Percentiles rank a stretch among this genome's conserved stretches.
Evolutionary conservation across 2,329 filamentous ascomycete species (phyloP).

Genomic region (Ophiostoma sp.): DNA sequence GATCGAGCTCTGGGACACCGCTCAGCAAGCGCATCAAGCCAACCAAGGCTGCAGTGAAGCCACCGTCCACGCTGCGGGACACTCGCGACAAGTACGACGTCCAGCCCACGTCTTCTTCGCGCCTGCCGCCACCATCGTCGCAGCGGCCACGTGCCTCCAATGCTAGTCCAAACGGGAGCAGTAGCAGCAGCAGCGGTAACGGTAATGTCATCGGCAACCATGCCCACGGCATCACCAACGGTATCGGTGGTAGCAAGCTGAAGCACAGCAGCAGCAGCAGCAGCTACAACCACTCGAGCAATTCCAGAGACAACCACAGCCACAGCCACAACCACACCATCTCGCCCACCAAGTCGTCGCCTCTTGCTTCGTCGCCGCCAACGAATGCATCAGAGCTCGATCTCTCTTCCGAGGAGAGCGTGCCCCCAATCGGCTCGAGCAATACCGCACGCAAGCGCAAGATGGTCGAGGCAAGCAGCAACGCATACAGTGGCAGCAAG

Average conservation of each 20-base stretch:
- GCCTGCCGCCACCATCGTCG: neutral
- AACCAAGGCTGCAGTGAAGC: constrained; percentile 26
- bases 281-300: neutral
- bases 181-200: constrained; percentile 19
- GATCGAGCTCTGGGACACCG: constrained; percentile 55
- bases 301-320: neutral
- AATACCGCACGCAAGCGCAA: constrained; percentile 42
- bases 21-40: constrained; percentile 54
- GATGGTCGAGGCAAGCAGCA: constrained; percentile 25
- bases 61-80: neutral
- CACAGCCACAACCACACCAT: constrained; percentile 34
- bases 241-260: neutral
- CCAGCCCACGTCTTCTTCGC: neutral
- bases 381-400: constrained; percentile 61
- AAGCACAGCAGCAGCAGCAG: neutral
- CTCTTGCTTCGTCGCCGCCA: constrained; percentile 59
- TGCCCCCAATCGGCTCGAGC: constrained; percentile 30
- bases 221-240: neutral
- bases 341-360: constrained; percentile 58
- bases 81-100: constrained; percentile 2
- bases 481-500: constrained; percentile 20
- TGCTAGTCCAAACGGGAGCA: constrained; percentile 35
- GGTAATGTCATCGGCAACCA: neutral
- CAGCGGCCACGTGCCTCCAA: constrained; percentile 35
- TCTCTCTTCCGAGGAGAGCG: constrained; percentile 29